Evolutionary conservation across 129 eudicot species (phyloP).

Genomic region (Solidago caesia): DNA sequence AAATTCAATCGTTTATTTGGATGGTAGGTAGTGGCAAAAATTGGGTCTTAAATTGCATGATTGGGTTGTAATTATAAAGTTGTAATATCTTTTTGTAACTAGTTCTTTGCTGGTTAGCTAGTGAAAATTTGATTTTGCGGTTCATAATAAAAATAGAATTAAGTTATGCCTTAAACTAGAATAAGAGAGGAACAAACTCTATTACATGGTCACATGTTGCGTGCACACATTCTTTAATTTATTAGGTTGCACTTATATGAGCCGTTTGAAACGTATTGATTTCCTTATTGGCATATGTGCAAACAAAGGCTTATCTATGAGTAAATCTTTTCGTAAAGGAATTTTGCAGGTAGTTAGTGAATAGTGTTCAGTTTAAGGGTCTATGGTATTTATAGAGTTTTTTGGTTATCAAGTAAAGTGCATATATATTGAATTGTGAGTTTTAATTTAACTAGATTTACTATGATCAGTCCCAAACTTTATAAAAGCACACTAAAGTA

Average conservation of each 20-base stretch:
- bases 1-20: too few relatives aligned
- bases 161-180: conserved; percentile 13
- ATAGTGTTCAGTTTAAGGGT: conserved; percentile 10
- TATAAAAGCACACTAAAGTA: neutral
- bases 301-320: neutral
- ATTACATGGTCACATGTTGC: conserved; percentile 27
- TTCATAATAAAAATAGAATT: too few relatives aligned
- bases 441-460: conserved; percentile 14
- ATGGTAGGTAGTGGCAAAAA: neutral
- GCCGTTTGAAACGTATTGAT: neutral
- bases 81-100: too few relatives aligned
- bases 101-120: too few relatives aligned
- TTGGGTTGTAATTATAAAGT: too few relatives aligned
- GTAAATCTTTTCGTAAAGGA: conserved; percentile 13
- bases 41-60: too few relatives aligned
- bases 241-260: conserved; percentile 11
- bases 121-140: too few relatives aligned
- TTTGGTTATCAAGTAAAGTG: neutral
- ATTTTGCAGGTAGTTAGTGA: conserved; percentile 14
- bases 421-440: neutral
- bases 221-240: neutral
- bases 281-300: conserved; percentile 3
- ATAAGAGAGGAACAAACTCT: conserved; percentile 9
- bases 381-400: conserved; percentile 1
- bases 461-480: conserved; percentile 14